Base-by-base conservation (phyloP, 805 yeast genomes). In the Yarrowia sp. region DNA sequence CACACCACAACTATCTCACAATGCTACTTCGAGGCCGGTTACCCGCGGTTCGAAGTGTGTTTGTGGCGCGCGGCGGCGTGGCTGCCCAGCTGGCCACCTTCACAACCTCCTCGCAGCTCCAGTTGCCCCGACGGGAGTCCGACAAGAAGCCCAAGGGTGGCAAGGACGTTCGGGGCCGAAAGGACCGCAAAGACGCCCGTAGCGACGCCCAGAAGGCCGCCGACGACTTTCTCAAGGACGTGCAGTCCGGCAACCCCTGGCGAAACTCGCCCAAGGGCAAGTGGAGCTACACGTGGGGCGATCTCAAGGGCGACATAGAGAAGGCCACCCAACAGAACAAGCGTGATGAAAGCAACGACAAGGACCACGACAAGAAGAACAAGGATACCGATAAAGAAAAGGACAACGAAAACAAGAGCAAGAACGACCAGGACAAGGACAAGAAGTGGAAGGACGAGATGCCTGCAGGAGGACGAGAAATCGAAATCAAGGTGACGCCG, bases 251-350 rank as follows among this genome's bases (percentile, higher is more conserved):
- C 50, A 35, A 58, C 15, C 64, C 64, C 42, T 58, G 64, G 64
- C 15, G 32, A 14, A 58, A 58, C 52, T 5, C 26, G 65, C 65
- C 65, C 65, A 59, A 59, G 52, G 16, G 15, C 52, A 43, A 59
- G 42, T 45, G 52, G 65, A 12, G 40, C 35, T 45, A 35, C 42
- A 45, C 52, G 12, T 59, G 65, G 65, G 52, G 43, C 42, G 52
- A 59, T 35, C 52, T 56, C 55, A 70, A 68, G 56, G 71, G 67
- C 11, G 70, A 69, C 9, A 49, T 73, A 22, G 43, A 40, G 26
- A 15, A 19, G 41, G 32, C 32, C 32, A 26, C 9, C 22, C 40
- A 49, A 52, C 8, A 15, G 15, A 22, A n/a, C 16, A 15, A 26
- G 35, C 14, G 26, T 11, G 48, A 38, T 10, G 40, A 38, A 8